Conservation (phyloP, 306 rosid species). For the Dryas octopetala region DNA sequence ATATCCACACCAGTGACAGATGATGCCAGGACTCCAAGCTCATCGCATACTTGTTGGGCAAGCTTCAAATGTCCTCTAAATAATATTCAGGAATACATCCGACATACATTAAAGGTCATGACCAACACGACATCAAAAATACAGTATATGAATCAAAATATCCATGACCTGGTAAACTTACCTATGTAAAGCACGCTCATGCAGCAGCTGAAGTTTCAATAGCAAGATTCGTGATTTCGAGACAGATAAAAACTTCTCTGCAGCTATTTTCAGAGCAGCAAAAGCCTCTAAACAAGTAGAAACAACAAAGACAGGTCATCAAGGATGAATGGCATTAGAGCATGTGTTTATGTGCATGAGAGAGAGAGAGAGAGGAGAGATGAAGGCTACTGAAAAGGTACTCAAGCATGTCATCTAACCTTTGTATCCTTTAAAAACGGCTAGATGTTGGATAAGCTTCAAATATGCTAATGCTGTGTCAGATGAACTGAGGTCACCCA, state of each 20-base stretch:
- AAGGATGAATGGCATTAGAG: slow-evolving; percentile 9
- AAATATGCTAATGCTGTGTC: slow-evolving; percentile 87
- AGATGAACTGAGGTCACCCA: slow-evolving; percentile 62
- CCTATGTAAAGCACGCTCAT: slow-evolving; percentile 86
- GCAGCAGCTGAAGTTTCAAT: slow-evolving; percentile 86
- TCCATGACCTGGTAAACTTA: slow-evolving; percentile 31
- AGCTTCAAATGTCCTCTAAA: slow-evolving; percentile 79
- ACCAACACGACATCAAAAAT: neutral
- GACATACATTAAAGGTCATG: neutral
- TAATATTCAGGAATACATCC: slow-evolving; percentile 20
- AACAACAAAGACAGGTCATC: slow-evolving; percentile 11
- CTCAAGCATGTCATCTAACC: slow-evolving; percentile 54
- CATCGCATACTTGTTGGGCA: slow-evolving; percentile 91
- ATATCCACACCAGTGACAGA: slow-evolving; percentile 87
- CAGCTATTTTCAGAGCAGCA: slow-evolving; percentile 78
- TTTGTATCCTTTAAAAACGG: slow-evolving; percentile 82
- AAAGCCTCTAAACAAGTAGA: slow-evolving; percentile 68
- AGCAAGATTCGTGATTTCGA: slow-evolving; percentile 78
- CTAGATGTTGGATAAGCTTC: slow-evolving; percentile 94
- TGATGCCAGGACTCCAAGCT: slow-evolving; percentile 91
- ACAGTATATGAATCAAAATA: slow-evolving; percentile 11
- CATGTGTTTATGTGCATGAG: slow-evolving; percentile 6
- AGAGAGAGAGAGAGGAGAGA: neutral
- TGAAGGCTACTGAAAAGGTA: neutral
- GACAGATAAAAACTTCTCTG: slow-evolving; percentile 77